Conservation (phyloP, 768 basidiomycete species). For the Kwoniella shandongensis region DNA sequence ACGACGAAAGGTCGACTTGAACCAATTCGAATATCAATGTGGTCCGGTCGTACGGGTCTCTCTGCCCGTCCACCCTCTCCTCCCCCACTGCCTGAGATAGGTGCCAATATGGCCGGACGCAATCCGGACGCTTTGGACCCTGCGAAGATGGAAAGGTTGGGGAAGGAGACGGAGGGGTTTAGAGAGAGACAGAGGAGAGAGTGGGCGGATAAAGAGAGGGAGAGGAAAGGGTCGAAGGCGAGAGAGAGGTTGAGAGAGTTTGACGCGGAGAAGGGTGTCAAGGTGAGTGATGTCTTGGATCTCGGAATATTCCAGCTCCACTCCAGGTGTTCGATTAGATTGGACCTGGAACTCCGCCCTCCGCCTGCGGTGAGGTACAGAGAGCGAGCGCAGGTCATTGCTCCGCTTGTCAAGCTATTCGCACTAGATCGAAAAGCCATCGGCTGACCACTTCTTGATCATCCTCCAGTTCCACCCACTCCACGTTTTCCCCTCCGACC, state of each 20-base stretch:
- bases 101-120: conserved; percentile 14
- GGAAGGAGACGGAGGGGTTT: conserved; percentile 39
- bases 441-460: too few relatives aligned
- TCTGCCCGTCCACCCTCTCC: conserved; percentile 40
- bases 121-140: conserved; percentile 41
- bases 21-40: conserved; percentile 43
- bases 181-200: conserved; percentile 36
- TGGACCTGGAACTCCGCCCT: neutral
- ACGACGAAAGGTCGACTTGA: conserved; percentile 16
- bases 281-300: conserved; percentile 43
- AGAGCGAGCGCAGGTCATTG: too few relatives aligned
- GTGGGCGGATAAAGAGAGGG: conserved; percentile 38
- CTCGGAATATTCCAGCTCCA: too few relatives aligned
- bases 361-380: neutral
- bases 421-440: too few relatives aligned
- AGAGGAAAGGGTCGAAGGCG: conserved; percentile 41
- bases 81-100: conserved; percentile 30
- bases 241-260: conserved; percentile 41
- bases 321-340: too few relatives aligned
- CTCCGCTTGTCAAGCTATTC: too few relatives aligned
- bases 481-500: conserved; percentile 42
- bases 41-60: conserved; percentile 43
- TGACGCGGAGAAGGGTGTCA: conserved; percentile 41
- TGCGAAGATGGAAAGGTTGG: conserved; percentile 35
- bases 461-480: conserved; percentile 51